Evolutionary conservation across 2,329 filamentous ascomycete genomes (phyloP).

Genomic region (Magnaporthiopsis incrustans): DNA sequence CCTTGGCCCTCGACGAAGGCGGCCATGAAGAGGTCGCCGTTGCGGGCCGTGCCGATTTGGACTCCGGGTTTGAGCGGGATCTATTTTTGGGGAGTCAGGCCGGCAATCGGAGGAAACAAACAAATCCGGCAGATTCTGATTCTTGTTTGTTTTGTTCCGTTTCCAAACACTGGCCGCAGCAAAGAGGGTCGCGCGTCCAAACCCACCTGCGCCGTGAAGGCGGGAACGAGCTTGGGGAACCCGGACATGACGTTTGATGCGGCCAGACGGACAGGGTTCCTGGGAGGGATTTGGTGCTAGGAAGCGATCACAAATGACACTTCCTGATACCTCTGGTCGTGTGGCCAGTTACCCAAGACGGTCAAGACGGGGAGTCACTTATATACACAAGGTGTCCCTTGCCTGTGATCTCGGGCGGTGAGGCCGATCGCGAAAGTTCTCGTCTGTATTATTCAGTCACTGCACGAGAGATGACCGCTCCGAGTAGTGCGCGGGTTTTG

Average conservation of each 20-base stretch:
- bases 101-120: not conserved
- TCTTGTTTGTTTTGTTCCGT: too few relatives aligned
- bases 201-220: slow-evolving; percentile 28
- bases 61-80: slow-evolving; percentile 20
- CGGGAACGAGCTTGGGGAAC: slow-evolving; percentile 32
- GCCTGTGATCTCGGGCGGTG: not conserved
- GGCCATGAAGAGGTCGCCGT: slow-evolving; percentile 23
- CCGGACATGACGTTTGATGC: slow-evolving; percentile 20
- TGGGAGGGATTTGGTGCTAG: not conserved
- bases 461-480: not conserved
- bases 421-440: not conserved
- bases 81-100: slow-evolving; percentile 11
- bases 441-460: not conserved
- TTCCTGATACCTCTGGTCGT: not conserved
- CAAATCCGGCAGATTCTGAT: not conserved
- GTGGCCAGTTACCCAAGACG: not conserved
- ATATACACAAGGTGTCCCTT: not conserved
- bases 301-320: not conserved
- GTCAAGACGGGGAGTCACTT: not conserved
- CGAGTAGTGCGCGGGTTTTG: too few relatives aligned
- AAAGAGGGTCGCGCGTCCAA: not conserved
- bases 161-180: not conserved
- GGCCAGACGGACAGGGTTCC: not conserved
- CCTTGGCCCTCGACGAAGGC: slow-evolving; percentile 18
- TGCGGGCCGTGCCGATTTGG: slow-evolving; percentile 20